phyloP scores from a whole-genome alignment of 2,329 filamentous ascomycete genomes.

The Sporothrix brasiliensis region DNA sequence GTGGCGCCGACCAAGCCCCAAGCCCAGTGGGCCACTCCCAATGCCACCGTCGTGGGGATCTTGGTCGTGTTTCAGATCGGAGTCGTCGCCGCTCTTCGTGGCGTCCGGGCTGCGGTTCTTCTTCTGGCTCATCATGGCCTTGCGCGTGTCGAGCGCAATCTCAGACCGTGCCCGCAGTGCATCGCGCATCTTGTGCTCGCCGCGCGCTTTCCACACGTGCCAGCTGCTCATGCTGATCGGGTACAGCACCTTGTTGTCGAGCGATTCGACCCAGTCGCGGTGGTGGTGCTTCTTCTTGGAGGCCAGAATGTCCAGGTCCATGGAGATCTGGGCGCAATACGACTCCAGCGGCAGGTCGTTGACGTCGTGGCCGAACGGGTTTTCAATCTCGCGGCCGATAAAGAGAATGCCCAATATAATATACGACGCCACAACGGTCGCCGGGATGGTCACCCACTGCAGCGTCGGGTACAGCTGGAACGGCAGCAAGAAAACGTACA shows the following conservation, averaged over 20 bases:
- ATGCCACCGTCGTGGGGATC: not conserved
- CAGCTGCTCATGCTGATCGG: slow-evolving; percentile 51
- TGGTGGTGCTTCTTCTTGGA: slow-evolving; percentile 55
- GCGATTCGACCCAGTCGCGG: slow-evolving; percentile 52
- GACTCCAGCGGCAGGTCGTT: slow-evolving; percentile 68
- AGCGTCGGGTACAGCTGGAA: slow-evolving; percentile 68
- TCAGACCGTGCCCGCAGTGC: slow-evolving; percentile 47
- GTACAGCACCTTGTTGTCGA: slow-evolving; percentile 47
- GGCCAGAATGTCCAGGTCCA: slow-evolving; percentile 66
- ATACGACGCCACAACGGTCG: slow-evolving; percentile 66
- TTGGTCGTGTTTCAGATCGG: not conserved
- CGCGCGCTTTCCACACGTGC: slow-evolving; percentile 52
- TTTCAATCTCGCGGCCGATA: slow-evolving; percentile 70
- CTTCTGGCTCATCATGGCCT: slow-evolving; percentile 37
- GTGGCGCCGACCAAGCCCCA: not conserved
- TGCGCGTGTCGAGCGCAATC: slow-evolving; percentile 41
- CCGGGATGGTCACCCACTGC: slow-evolving; percentile 71
- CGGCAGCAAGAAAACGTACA: slow-evolving; percentile 71
- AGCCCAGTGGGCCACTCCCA: not conserved
- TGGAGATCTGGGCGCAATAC: slow-evolving; percentile 66
- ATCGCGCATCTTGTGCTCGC: slow-evolving; percentile 51
- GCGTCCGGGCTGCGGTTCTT: slow-evolving; percentile 6
- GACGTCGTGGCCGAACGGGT: slow-evolving; percentile 69
- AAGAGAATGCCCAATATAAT: slow-evolving; percentile 71
- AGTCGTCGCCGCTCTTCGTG: not conserved